Evolutionary conservation across 2,329 filamentous ascomycete genomes (phyloP), one percentile per base, ranked within the genome.

Genomic region (Podosphaera xanthii): DNA sequence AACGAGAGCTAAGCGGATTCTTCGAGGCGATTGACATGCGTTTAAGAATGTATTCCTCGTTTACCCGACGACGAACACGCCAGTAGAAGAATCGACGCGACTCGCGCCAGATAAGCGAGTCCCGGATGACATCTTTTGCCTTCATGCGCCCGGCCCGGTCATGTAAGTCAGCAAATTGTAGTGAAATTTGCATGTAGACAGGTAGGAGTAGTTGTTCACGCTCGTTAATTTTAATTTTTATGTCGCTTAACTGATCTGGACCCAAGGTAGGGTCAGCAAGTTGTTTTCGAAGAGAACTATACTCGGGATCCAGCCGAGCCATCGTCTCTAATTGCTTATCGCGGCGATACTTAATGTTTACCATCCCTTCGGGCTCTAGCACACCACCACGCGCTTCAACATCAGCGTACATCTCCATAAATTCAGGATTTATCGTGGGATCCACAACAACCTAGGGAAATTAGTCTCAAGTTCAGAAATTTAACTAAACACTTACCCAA

Each of bases 341-440:
- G 72, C 87, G 91, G 71, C 88, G 87, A 79, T 90, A 98, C 75
- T 97, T 98, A 81, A 98, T 97, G 72, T 89, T 89, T 60, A 98
- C 84, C 69, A 97, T 97, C 76, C 92, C 92, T 72, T 98, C 92
- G 6, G 92, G 92, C 73, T 98, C 92, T 63, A 98, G 80, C 55
- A 98, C 90, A 84, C 92, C 92, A 74, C 91, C 92, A 62, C 92
- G 92, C 60, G 92, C 78, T 65, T 98, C 91, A 64, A 86, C 83
- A 69, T 98, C 92, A 59, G 92, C 92, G 71, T 98, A 98, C 92
- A 98, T 98, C 74, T 98, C 92, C 92, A 98, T 98, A 69, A 82
- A 84, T 54, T 87, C 81, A 22, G 89, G 83, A 77, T 98, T 97
- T 77, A 98, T 98, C 64, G 92, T 97, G 56, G 92, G 92, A 71